Percentiles rank a stretch among this genome's conserved stretches.
Conservation (phyloP, 108 stramenopile species). For the Parmales sp. region DNA sequence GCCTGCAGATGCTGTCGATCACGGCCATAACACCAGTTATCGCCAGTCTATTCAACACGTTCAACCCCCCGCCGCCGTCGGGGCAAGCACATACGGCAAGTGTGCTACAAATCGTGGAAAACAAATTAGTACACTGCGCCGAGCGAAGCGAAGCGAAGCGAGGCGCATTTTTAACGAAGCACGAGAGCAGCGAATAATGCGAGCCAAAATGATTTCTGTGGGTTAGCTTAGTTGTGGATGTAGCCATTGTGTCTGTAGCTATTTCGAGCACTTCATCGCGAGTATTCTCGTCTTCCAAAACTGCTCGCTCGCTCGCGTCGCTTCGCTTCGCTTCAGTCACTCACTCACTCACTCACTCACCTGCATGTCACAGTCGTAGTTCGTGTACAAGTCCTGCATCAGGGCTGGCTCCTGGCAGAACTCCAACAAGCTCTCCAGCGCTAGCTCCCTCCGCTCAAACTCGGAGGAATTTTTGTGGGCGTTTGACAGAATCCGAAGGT, state of each 20-base stretch:
- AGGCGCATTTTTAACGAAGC: too few species aligned
- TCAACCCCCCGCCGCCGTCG: constrained; percentile 18
- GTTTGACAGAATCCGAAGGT: constrained; percentile 47
- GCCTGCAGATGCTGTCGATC: constrained; percentile 63
- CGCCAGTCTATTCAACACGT: constrained; percentile 65
- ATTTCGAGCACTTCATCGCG: too few species aligned
- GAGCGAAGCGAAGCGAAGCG: too few species aligned
- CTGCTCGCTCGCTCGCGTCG: too few species aligned
- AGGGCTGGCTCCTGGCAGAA: constrained; percentile 84
- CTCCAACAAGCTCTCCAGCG: constrained; percentile 80
- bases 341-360: too few species aligned
- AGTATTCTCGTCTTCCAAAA: too few species aligned
- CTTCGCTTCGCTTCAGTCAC: too few species aligned
- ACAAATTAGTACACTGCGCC: constrained; percentile 91
- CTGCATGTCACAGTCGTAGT: constrained; percentile 95
- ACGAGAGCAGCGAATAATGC: too few species aligned
- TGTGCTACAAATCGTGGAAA: constrained; percentile 60
- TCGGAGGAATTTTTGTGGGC: constrained; percentile 23
- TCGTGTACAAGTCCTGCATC: constrained; percentile 87
- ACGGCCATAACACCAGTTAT: constrained; percentile 78
- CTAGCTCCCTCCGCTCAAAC: constrained; percentile 80
- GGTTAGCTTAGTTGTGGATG: too few species aligned
- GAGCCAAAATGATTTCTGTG: too few species aligned
- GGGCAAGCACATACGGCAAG: constrained; percentile 52
- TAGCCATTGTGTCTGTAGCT: too few species aligned